Evolutionary conservation across 1,139 yeast genomes (phyloP), one percentile per base, ranked within the genome.

Genomic region (Debaryomycetaceae sp.): DNA sequence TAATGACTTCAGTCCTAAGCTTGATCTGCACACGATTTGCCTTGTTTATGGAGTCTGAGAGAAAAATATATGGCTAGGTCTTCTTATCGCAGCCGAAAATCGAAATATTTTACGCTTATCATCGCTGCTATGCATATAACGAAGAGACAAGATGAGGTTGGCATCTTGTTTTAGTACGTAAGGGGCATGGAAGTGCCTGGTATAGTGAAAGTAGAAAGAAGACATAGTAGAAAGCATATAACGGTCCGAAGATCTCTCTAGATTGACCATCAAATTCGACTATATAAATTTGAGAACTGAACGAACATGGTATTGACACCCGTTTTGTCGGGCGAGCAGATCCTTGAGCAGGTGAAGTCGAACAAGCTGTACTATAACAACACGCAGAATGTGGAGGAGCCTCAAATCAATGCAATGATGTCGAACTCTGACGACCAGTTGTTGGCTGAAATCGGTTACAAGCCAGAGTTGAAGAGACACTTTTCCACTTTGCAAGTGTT

Each of bases 381-480:
- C 35, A 41, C 40, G 37, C 50, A 48, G 39, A 47, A 63, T 48
- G 68, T 62, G n/a, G 65, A 61, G 40, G 48, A 46, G 23, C 51
- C 53, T 9, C 45, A 48, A 8, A 53, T 58, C 5, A 48, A 56
- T 24, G 54, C 59, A 6, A 46, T 52, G 11, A 40, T 46, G 6
- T 50, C 55, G 5, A 42, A 45, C 34, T 49, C 47, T 35, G 83
- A 78, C 57, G 76, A 62, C 24, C 80, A 75, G 37, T 63, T 78
- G 36, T 63, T 78, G 45, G 79, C 79, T 23, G 76, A 77, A 47
- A 75, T 78, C 46, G 81, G 82, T 27, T 77, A 77, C 55, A 76
- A 76, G 52, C 80, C 76, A 56, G 81, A 77, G 53, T 59, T 77
- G 44, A 67, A 63, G 27, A 66, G 82, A 58, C 68, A 66, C 27